phyloP scores from a whole-genome alignment of 192 early-diverging fungal genomes.

The Coemansia sp. region DNA sequence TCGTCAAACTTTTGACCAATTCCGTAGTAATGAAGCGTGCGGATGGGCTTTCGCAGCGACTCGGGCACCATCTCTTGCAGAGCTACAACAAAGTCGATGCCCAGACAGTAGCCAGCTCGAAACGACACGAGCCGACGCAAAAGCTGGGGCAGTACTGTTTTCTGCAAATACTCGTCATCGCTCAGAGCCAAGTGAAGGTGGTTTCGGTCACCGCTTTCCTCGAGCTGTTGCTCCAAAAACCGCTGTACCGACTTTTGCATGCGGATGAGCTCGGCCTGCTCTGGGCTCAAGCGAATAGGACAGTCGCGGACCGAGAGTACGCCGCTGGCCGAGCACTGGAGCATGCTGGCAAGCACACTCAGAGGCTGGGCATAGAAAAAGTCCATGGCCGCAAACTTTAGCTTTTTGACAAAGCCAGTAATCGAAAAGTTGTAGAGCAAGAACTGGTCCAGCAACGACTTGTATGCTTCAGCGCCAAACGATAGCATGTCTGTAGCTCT shows the following conservation, averaged over 20 bases:
- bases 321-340: slow-evolving; percentile 10
- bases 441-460: slow-evolving; percentile 80
- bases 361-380: slow-evolving; percentile 87
- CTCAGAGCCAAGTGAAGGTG: slow-evolving; percentile 54
- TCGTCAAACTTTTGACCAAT: slow-evolving; percentile 53
- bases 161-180: slow-evolving; percentile 65
- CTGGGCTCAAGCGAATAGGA: slow-evolving; percentile 42
- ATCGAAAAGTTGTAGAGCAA: slow-evolving; percentile 82
- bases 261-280: slow-evolving; percentile 68
- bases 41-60: slow-evolving; percentile 60
- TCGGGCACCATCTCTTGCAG: slow-evolving; percentile 60
- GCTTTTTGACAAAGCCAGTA: slow-evolving; percentile 67
- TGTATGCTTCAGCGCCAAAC: slow-evolving; percentile 73
- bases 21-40: slow-evolving; percentile 69
- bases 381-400: slow-evolving; percentile 88
- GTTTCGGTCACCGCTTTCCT: neutral
- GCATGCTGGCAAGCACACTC: slow-evolving; percentile 63
- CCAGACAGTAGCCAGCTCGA: slow-evolving; percentile 65
- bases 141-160: slow-evolving; percentile 57
- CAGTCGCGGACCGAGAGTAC: slow-evolving; percentile 21
- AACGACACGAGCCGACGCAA: slow-evolving; percentile 59
- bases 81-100: slow-evolving; percentile 61
- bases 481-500: slow-evolving; percentile 57
- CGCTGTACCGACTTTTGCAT: slow-evolving; percentile 73
- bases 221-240: slow-evolving; percentile 53